Evolutionary conservation across 2,329 filamentous ascomycete genomes (phyloP).

Genomic region (Aspergillus fumigatiaffinis): DNA sequence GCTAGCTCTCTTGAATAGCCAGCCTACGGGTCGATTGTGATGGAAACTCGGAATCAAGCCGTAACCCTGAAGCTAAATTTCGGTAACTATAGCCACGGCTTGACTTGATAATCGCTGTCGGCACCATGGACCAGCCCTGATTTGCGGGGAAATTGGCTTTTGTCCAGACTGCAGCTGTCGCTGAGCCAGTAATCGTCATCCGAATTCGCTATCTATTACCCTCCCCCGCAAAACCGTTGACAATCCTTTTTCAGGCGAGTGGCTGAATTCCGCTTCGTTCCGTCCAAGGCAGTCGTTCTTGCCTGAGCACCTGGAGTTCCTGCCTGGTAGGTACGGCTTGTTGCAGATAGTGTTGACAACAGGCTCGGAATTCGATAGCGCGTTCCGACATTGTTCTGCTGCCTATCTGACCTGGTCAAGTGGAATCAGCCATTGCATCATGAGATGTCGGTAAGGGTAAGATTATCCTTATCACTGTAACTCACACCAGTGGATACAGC

Average conservation of each 20-base stretch:
- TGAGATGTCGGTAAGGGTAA: neutral
- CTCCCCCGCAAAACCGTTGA: neutral
- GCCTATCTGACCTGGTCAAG: neutral
- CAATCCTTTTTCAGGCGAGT: neutral
- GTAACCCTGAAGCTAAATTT: neutral
- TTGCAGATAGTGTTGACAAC: neutral
- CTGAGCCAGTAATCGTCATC: neutral
- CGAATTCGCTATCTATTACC: neutral
- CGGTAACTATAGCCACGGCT: neutral
- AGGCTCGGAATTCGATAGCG: neutral
- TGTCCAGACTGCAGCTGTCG: too few species aligned
- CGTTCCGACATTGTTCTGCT: neutral
- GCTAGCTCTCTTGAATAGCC: neutral
- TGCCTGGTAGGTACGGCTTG: neutral
- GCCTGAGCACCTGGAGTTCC: too few species aligned
- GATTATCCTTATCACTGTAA: neutral
- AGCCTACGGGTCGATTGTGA: neutral
- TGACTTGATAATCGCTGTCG: neutral
- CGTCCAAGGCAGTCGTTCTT: neutral
- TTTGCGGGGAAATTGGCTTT: neutral
- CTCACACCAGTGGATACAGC: neutral
- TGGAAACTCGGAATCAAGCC: neutral
- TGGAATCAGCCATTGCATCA: neutral
- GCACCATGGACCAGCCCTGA: neutral
- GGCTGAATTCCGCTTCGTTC: neutral